A percentile compares a stretch with the other conserved stretches of the same genome.
Evolutionary conservation across 768 basidiomycete genomes (phyloP).

Genomic region (Lentinula sp.): DNA sequence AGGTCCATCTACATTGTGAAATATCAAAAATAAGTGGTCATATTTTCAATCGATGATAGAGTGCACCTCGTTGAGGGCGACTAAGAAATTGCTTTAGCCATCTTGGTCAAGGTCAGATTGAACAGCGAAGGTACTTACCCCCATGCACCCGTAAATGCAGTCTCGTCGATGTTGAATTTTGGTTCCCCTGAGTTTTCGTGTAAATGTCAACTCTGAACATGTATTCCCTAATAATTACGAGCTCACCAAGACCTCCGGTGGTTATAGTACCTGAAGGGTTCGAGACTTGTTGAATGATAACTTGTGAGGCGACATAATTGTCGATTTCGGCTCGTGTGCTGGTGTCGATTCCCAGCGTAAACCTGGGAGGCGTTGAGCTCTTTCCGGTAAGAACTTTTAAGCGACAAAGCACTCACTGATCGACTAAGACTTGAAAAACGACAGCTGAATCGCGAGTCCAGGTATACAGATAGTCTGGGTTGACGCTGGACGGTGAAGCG

Average conservation of each 20-base stretch:
- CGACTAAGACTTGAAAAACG: conserved; percentile 44
- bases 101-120: neutral
- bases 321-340: conserved; percentile 45
- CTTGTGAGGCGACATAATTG: conserved; percentile 46
- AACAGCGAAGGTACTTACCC: conserved; percentile 20
- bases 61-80: conserved; percentile 54
- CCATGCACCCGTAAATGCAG: conserved; percentile 51
- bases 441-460: conserved; percentile 70
- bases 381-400: neutral
- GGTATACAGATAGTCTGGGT: conserved; percentile 56
- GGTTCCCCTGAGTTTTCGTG: too few species aligned
- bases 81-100: conserved; percentile 9
- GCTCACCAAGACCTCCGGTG: conserved; percentile 67
- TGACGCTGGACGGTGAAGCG: conserved; percentile 37
- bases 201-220: too few species aligned
- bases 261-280: conserved; percentile 61
- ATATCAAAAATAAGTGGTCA: neutral
- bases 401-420: conserved; percentile 25
- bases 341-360: conserved; percentile 42
- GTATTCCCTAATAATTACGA: conserved; percentile 14
- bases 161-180: conserved; percentile 61
- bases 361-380: conserved; percentile 12
- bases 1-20: conserved; percentile 49
- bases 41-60: neutral
- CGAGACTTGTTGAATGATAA: conserved; percentile 48